Conservation (phyloP, 78 protist species). For the Protostelium mycophagum region DNA sequence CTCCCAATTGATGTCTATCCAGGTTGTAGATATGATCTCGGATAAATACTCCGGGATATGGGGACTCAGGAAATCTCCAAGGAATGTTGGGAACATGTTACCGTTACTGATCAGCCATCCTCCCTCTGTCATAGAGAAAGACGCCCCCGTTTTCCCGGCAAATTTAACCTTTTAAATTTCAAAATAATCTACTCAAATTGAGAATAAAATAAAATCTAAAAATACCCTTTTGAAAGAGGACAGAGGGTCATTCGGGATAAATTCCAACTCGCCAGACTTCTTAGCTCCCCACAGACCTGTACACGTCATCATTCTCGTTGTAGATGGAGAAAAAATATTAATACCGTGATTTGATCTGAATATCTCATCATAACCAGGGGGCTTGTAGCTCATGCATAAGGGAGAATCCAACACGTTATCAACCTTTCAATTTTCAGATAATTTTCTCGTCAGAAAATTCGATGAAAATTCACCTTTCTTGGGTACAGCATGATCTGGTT, state of each 20-base stretch:
- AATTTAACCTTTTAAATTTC: background rate
- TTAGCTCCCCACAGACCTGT: background rate
- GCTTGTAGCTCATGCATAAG: background rate
- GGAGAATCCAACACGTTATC: background rate
- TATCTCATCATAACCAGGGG: background rate
- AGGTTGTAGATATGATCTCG: background rate
- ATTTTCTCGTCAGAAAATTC: background rate
- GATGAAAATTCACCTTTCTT: background rate
- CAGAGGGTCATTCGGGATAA: background rate
- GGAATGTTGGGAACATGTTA: background rate
- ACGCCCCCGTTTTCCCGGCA: background rate
- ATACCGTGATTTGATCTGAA: background rate
- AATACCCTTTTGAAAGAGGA: no score
- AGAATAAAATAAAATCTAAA: no score
- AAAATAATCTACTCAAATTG: no score
- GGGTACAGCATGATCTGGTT: background rate
- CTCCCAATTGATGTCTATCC: background rate
- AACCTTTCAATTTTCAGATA: background rate
- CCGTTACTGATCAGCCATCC: background rate
- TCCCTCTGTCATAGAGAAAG: background rate
- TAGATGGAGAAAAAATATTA: no score
- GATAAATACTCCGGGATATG: background rate
- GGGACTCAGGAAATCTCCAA: background rate
- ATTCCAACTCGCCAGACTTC: background rate
- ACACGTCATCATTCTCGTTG: no score